Conservation (phyloP, 2,329 filamentous ascomycete genomes). For the Balansia obtecta region DNA sequence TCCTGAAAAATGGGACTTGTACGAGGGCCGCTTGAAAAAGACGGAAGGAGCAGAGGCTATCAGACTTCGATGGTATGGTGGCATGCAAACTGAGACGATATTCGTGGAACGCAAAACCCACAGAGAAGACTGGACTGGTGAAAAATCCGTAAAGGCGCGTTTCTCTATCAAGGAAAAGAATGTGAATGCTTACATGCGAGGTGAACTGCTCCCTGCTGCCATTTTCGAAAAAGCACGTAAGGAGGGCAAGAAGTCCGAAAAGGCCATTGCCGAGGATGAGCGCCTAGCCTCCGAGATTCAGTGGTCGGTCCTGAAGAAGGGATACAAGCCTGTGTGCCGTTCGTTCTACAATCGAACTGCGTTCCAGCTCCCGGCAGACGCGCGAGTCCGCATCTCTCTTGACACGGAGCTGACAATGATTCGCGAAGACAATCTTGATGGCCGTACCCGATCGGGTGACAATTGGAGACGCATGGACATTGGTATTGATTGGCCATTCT, state of each 20-base stretch:
- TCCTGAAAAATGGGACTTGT: conserved; percentile 83
- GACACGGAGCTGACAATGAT: conserved; percentile 94
- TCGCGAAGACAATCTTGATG: conserved; percentile 89
- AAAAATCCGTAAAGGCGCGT: conserved; percentile 96
- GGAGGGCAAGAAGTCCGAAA: conserved; percentile 86
- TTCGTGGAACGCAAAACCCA: conserved; percentile 98
- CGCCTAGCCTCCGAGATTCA: conserved; percentile 84
- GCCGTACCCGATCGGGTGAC: conserved; percentile 58
- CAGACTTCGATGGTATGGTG: conserved; percentile 91
- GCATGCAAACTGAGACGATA: conserved; percentile 88
- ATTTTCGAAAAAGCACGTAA: conserved; percentile 96
- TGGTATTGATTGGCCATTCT: conserved; percentile 90
- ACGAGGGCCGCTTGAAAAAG: conserved; percentile 90
- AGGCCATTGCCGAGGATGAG: conserved; percentile 85
- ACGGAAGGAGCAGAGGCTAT: conserved; percentile 96
- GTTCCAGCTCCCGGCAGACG: conserved; percentile 93
- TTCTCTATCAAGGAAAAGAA: conserved; percentile 96
- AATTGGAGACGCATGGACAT: conserved; percentile 98
- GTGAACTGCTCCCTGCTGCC: conserved; percentile 70
- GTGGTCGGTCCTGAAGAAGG: conserved; percentile 79
- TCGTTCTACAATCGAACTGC: conserved; percentile 98
- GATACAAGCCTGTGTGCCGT: conserved; percentile 77
- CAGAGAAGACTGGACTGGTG: conserved; percentile 96
- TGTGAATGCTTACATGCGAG: conserved; percentile 79
- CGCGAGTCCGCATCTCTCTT: conserved; percentile 88